These are phyloP conservation scores for Henckelia pumila DNA, from an alignment of 257 asterid genomes.

Conservation along the genomic window DNA sequence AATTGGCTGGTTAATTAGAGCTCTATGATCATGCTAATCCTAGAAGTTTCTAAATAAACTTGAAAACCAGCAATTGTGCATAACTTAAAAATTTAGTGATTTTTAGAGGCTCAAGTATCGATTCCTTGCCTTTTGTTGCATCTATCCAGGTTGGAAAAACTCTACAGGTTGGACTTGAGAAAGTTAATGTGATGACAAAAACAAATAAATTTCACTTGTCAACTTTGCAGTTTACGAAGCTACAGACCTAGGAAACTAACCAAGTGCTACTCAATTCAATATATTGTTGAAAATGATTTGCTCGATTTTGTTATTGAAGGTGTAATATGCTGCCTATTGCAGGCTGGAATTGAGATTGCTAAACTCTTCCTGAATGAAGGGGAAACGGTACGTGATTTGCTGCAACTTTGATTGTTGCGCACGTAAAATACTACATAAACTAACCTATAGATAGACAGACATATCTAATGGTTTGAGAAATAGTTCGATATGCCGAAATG, in stretches of 20 bases:
- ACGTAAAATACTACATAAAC: no score
- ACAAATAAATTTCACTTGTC: neutral
- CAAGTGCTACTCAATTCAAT: neutral
- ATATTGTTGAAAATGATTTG: constrained; percentile 4
- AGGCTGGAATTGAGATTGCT: constrained; percentile 98
- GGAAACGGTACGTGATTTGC: constrained; percentile 58
- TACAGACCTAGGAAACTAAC: neutral
- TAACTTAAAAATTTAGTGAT: neutral
- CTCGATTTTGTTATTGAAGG: constrained; percentile 23
- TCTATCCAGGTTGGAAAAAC: neutral
- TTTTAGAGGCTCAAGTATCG: neutral
- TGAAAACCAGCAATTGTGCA: neutral
- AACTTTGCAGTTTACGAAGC: neutral
- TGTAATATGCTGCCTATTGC: constrained; percentile 43
- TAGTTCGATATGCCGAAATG: no score
- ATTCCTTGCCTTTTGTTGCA: neutral
- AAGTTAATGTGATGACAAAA: neutral
- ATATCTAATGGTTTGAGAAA: no score
- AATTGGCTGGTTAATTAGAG: neutral
- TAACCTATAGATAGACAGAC: no score
- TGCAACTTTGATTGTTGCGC: no score
- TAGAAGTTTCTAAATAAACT: constrained; percentile 4
- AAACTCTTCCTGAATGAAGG: constrained; percentile 88
- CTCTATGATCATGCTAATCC: neutral
- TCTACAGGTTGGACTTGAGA: neutral